These are phyloP conservation scores for Leishmania aethiopica DNA, from an alignment of 208 protist genomes.

Conservation along the genomic window DNA sequence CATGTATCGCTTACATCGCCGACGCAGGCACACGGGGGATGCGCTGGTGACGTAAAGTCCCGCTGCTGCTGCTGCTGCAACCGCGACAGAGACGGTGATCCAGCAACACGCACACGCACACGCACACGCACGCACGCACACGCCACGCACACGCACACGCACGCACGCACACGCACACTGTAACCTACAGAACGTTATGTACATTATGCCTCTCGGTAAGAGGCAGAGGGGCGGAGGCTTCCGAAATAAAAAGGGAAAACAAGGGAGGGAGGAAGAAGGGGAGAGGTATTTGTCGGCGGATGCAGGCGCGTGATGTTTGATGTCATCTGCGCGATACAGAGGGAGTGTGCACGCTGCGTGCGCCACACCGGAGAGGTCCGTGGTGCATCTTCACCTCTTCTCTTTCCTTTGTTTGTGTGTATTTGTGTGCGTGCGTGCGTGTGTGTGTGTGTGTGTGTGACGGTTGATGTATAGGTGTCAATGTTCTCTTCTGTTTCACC, in stretches of 20 bases:
- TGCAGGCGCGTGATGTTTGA: background rate
- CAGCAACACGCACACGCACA: too few relatives aligned
- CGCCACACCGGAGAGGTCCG: background rate
- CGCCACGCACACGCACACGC: too few relatives aligned
- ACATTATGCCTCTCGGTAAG: background rate
- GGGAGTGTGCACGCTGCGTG: background rate
- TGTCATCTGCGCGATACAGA: background rate
- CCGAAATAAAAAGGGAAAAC: background rate
- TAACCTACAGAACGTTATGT: background rate
- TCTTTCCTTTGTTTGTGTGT: constrained; percentile 7
- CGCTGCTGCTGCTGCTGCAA: too few relatives aligned
- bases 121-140: too few relatives aligned
- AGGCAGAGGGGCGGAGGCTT: background rate
- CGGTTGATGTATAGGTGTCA: background rate
- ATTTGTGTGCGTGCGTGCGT: constrained; percentile 8
- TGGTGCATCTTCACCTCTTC: constrained; percentile 5
- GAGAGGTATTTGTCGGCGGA: background rate
- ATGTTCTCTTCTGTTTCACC: too few relatives aligned
- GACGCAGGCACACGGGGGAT: background rate
- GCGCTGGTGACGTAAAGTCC: background rate
- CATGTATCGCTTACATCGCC: background rate
- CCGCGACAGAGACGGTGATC: background rate
- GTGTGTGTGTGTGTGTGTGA: background rate
- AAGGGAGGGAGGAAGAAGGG: background rate
- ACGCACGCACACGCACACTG: too few relatives aligned